Base-by-base conservation (phyloP, 108 stramenopile genomes). In the Schizochytrium sp. region DNA sequence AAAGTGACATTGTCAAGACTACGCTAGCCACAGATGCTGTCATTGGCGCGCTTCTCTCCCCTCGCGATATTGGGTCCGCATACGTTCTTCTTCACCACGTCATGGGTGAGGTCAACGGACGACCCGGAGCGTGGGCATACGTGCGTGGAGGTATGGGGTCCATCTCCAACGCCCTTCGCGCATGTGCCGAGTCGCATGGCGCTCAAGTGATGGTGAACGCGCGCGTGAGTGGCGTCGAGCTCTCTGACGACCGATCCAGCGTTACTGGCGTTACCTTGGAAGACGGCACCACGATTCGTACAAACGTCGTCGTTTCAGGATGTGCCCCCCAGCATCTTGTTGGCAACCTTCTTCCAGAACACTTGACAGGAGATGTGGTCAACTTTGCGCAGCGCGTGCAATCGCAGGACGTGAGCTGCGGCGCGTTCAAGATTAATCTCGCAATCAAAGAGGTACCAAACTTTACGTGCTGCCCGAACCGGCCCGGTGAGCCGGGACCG, bases 31-130 rank as follows among this genome's bases (percentile, higher is more conserved):
- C 92, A 12, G 92, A 93, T 59, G 90, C 90, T 16, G 88, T 91
- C 21, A 91, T 93, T 60, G 92, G 92, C 48, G 91, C 91, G 41
- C 58, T 90, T 18, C 28, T 89, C 18, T 25, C 47, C 5, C 91
- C 90, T 6, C 41, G n/a, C 28, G 18, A 28, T 41, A 23, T 87
- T 29, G 91, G 91, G n/a, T 90, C 89, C n/a, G 92, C 89, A 4
- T 93, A 93, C 87, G 92, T 91, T 5, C 87, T 93, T 29, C 53
- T 93, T 16, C 92, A 93, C 60, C 92, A 91, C 55, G 92, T 91
- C 72, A 93, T 91, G 92, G 90, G 91, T 5, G 90, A 90, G 44
- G 87, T 87, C 8, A 88, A 57, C 44, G 91, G 91, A 6, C 58
- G 60, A 41, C 29, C 88, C 44, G 91, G 91, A 3, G 60, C 57